Base-by-base conservation (phyloP, 176 grass and related monocot genomes). In the Rhynchospora breviuscula region DNA sequence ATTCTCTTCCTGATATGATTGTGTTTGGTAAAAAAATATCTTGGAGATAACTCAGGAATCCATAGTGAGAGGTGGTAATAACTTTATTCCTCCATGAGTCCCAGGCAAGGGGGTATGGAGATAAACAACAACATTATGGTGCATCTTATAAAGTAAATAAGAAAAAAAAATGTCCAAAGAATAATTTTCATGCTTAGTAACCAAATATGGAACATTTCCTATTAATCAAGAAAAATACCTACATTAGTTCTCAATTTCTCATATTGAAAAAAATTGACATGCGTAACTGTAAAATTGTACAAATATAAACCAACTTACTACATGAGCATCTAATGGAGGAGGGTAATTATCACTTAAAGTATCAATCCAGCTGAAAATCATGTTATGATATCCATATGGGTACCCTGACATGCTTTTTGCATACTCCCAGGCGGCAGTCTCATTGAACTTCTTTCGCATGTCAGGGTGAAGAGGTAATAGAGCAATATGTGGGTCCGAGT, bases 321-420 rank as follows among this genome's bases (percentile, higher is more conserved):
- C 88, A 95, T 99, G 93, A 84, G 96, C 86, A 95, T 99, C 96
- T 51, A 99, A 88, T 57, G 96, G 96, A 19, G 89, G 86, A 12
- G 96, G 96, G 60, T 99, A 99, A 80, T 99, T 99, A 71, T 87
- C 73, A 72, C 80, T 99, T 76, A 91, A 79, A 58, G 96, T 98
- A 89, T 98, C 96, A 3, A 98, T 98, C 96, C 96, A 98, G 85
- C 96, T 98, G 78, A 98, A 98, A 64, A 98, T 98, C 93, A 98
- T 85, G 82, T 98, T 98, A 78, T 98, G 96, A 59, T 98, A 98
- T 1, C 96, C 96, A 17, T 98, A 98, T 84, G 93, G 93, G 15
- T 85, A 91, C 52, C 93, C 89, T 40, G 81, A 46, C 96, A 98
- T 98, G 81, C 76, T 91, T 81, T 90, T 91, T 56, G 93, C 96